Percentiles rank a stretch among this genome's conserved stretches.
These are phyloP conservation scores for Suhomyces terraborum DNA, from an alignment of 1,139 yeast genomes.

Conservation along the genomic window DNA sequence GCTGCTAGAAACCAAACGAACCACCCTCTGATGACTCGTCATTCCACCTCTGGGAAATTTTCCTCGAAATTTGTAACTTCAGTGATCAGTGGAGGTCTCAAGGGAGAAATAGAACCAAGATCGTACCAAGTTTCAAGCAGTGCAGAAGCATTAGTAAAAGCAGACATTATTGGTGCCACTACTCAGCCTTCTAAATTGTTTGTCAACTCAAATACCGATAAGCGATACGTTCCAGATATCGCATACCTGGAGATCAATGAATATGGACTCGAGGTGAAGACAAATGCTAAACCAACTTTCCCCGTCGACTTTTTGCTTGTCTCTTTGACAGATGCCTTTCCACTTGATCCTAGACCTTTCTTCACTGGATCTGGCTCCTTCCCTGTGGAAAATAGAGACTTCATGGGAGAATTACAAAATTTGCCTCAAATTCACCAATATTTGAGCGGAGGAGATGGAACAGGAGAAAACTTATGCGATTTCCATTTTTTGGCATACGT, in stretches of 20 bases:
- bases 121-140: conserved; percentile 87
- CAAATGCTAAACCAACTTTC: conserved; percentile 91
- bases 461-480: conserved; percentile 51
- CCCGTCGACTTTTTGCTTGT: conserved; percentile 92
- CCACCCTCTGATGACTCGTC: conserved; percentile 66
- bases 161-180: conserved; percentile 83
- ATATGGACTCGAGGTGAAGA: conserved; percentile 82
- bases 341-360: conserved; percentile 57
- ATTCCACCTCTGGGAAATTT: conserved; percentile 65
- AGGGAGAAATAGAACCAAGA: conserved; percentile 87
- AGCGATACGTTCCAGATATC: conserved; percentile 91
- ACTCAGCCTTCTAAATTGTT: conserved; percentile 89
- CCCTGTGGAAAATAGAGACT: conserved; percentile 78
- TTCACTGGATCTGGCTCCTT: conserved; percentile 48
- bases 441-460: conserved; percentile 44
- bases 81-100: conserved; percentile 81
- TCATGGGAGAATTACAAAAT: conserved; percentile 74
- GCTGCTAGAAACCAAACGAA: conserved; percentile 76
- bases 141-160: conserved; percentile 86
- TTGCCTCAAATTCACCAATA: conserved; percentile 44
- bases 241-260: conserved; percentile 84
- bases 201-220: conserved; percentile 68
- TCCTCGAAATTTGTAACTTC: conserved; percentile 94
- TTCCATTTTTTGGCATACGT: conserved; percentile 75
- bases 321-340: conserved; percentile 91